phyloP scores from a whole-genome alignment of 352 stramenopile species.

The Pythium utonaiense region DNA sequence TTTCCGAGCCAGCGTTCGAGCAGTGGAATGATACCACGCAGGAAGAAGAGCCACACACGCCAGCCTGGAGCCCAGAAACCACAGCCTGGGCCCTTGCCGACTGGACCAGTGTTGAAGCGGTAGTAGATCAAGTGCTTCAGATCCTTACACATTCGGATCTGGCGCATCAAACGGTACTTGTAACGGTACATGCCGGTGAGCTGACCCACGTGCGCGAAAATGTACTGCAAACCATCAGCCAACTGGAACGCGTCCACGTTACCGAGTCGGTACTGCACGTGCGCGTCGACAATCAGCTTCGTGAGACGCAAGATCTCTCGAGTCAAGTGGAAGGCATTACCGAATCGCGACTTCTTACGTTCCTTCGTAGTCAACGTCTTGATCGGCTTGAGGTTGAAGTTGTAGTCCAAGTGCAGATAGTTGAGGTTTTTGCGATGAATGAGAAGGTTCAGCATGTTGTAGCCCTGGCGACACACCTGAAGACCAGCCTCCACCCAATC shows the following conservation, averaged over 20 bases:
- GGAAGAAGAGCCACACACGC: conserved; percentile 99
- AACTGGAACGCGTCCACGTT: conserved; percentile 99
- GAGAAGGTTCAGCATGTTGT: conserved; percentile 99
- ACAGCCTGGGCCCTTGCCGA: conserved; percentile 98
- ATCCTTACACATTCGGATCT: conserved; percentile 99
- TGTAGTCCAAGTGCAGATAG: conserved; percentile 99
- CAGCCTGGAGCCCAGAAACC: conserved; percentile 99
- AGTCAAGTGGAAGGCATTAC: conserved; percentile 95
- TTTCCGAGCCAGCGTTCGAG: conserved; percentile 99
- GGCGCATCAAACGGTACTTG: conserved; percentile 98
- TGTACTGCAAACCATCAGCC: conserved; percentile 99
- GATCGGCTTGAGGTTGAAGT: conserved; percentile 99
- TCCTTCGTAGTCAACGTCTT: conserved; percentile 99
- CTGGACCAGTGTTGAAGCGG: conserved; percentile 99
- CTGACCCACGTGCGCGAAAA: conserved; percentile 99
- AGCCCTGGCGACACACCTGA: conserved; percentile 97
- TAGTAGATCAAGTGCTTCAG: conserved; percentile 99
- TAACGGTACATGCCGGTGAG: conserved; percentile 99
- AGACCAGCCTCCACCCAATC: conserved; percentile 99
- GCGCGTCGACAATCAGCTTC: conserved; percentile 99
- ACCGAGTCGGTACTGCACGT: conserved; percentile 99
- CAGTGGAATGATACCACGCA: conserved; percentile 97
- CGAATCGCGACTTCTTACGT: conserved; percentile 98
- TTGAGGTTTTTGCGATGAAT: conserved; percentile 99
- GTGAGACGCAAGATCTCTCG: conserved; percentile 99